A percentile compares a stretch with the other conserved stretches of the same genome.
Evolutionary conservation across 2,329 filamentous ascomycete species (phyloP).

Genomic region (Mycocentrospora acerina): DNA sequence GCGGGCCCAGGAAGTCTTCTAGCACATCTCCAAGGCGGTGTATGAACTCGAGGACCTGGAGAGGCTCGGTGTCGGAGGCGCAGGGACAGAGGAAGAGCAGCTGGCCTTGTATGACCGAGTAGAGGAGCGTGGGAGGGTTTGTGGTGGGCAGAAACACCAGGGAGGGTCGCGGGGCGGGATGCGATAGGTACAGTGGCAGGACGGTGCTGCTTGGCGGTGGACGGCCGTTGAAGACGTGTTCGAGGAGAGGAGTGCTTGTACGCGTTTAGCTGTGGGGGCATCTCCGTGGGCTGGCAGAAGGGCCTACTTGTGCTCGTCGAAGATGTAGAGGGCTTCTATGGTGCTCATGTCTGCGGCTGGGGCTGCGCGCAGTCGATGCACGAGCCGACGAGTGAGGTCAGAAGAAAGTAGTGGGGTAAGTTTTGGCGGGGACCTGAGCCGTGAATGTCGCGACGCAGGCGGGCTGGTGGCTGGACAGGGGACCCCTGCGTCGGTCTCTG

Average conservation of each 20-base stretch:
- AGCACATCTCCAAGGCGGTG: constrained; percentile 90
- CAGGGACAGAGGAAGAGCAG: constrained; percentile 82
- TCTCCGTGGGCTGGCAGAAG: not conserved
- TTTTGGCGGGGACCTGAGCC: constrained; percentile 30
- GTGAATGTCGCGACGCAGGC: constrained; percentile 15
- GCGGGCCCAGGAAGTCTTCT: constrained; percentile 90
- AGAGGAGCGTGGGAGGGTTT: constrained; percentile 83
- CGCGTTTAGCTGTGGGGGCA: constrained; percentile 12
- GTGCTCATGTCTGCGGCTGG: constrained; percentile 55
- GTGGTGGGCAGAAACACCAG: constrained; percentile 81
- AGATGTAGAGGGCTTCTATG: constrained; percentile 95
- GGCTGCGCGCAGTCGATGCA: too few relatives aligned
- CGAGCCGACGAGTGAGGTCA: constrained; percentile 6
- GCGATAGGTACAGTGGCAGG: constrained; percentile 82
- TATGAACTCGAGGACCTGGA: constrained; percentile 90
- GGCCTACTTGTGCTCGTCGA: constrained; percentile 86
- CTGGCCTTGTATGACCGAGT: constrained; percentile 83
- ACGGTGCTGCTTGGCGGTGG: constrained; percentile 75
- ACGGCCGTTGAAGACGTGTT: constrained; percentile 83
- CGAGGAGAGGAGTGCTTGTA: constrained; percentile 77
- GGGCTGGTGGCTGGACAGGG: constrained; percentile 6
- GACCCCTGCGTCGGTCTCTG: constrained; percentile 7
- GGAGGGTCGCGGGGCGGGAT: constrained; percentile 78
- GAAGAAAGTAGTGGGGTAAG: constrained; percentile 15
- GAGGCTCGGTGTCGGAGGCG: constrained; percentile 83